A percentile compares a stretch with the other conserved stretches of the same genome.
phyloP scores from a whole-genome alignment of 768 basidiomycete species.

The Infundibulicybe gibba region DNA sequence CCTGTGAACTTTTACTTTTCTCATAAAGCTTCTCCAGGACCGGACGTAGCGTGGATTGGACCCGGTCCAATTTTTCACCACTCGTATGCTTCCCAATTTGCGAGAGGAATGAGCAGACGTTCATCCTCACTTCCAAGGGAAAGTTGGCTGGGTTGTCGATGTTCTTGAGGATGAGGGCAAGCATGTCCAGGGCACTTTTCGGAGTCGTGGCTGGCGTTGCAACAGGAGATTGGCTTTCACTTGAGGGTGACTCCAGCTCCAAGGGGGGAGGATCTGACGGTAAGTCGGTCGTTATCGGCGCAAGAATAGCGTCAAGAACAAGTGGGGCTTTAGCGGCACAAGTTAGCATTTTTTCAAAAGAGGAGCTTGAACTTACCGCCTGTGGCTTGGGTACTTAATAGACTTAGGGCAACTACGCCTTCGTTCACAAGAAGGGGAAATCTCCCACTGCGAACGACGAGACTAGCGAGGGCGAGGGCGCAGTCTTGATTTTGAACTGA shows the following conservation, averaged over 20 bases:
- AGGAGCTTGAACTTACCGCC: slow-evolving; percentile 51
- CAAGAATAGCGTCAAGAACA: slow-evolving; percentile 58
- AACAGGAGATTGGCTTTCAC: slow-evolving; percentile 45
- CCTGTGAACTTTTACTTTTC: slow-evolving; percentile 24
- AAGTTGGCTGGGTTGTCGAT: slow-evolving; percentile 51
- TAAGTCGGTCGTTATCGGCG: slow-evolving; percentile 42
- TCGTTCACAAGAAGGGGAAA: slow-evolving; percentile 89
- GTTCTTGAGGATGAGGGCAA: slow-evolving; percentile 60
- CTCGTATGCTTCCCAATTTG: slow-evolving; percentile 55
- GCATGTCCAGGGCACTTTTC: slow-evolving; percentile 62
- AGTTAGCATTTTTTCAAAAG: slow-evolving; percentile 2
- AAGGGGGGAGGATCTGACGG: slow-evolving; percentile 20
- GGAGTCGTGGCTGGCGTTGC: slow-evolving; percentile 43
- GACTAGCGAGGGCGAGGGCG: slow-evolving; percentile 59
- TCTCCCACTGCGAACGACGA: slow-evolving; percentile 73
- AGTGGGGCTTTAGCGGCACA: slow-evolving; percentile 42
- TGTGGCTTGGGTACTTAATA: slow-evolving; percentile 62
- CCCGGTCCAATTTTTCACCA: slow-evolving; percentile 39
- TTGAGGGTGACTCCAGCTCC: slow-evolving; percentile 33
- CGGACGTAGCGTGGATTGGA: slow-evolving; percentile 49
- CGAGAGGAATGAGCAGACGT: slow-evolving; percentile 69
- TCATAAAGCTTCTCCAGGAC: slow-evolving; percentile 50
- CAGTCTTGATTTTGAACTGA: slow-evolving; percentile 49
- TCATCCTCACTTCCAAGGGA: slow-evolving; percentile 74
- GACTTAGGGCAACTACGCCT: slow-evolving; percentile 76